Evolutionary conservation across 2,329 filamentous ascomycete genomes (phyloP), one percentile per base, ranked within the genome.

Genomic region (Colletotrichum siamense): DNA sequence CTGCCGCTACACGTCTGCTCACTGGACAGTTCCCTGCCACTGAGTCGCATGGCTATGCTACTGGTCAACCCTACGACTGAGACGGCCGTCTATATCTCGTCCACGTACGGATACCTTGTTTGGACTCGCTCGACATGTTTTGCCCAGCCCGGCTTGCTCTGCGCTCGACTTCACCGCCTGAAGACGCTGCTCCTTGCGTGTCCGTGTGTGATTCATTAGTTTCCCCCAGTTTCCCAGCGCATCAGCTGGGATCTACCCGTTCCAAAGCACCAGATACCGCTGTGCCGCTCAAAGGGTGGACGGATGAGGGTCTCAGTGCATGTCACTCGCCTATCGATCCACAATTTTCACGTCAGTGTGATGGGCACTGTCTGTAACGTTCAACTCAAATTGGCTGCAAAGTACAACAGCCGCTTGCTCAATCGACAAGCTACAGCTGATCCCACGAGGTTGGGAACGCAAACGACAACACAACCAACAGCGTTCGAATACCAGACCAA

Each of bases 331-430:
- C 69, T 59, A 71, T 64, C 39, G 69, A 62, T 69, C 70, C 70
- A 76, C 73, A 65, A 26, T 52, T 76, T 65, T 71, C 64, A 65
- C 73, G 64, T 69, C 70, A 76, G 70, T 76, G 70, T 73, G 44
- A 73, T 69, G 39, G 32, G 24, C 59, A 69, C 57, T 73, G 65
- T 69, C 57, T n/a, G 49, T 61, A 30, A 76, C 55, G 15, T 44
- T 34, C 63, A 36, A 52, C 62, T 67, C 55, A 63, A 68, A 63
- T 55, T 44, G 36, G 39, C 61, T 49, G 26, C 34, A 16, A 34
- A 30, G 13, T 30, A n/a, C 18, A 22, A 32, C 63, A n/a, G 36
- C 30, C 55, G 36, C 64, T 52, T 18, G 22, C 57, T 44, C 30
- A 26, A 44, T 32, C 55, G 44, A 39, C 62, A 30, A 55, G 32